Evolutionary conservation across 768 basidiomycete genomes (phyloP), one percentile per base, ranked within the genome.

Genomic region (Pulveroboletus sp.): DNA sequence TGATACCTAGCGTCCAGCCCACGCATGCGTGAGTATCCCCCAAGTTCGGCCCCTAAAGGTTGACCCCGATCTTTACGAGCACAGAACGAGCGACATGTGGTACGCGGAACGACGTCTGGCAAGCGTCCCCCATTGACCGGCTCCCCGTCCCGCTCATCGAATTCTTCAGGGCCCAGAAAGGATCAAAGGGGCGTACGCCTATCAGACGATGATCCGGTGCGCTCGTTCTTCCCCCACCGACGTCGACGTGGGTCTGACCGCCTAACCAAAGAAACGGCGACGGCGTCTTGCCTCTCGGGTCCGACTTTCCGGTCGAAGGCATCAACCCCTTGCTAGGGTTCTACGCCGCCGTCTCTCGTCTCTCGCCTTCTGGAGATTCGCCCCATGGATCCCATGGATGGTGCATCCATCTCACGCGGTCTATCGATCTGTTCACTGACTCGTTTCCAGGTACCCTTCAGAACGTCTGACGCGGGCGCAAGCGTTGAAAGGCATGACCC

Each of bases 271-370:
- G 51, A 65, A 66, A 4, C 85, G 71, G 64, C 6, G 68, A 71
- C n/a, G 67, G 76, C 0, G 64, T 83, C 13, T 76, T 94, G 3
- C 84, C 92, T 0, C 75, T 97, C 2, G 94, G 95, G 3, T 91
- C 92, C 3, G 94, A 97, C 65, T 96, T 97, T 67, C 95, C 95
- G 0, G 84, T 97, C 4, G 94, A 97, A 67, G 79, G 81, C 10
- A 85, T 95, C 45, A 90, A 95, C 61, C 94, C 95, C 0, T 71
- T 97, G 29, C 72, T 87, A 4, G 91, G 90, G 0, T 94, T 96
- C 68, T 92, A 93, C 57, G 93, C 95, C 6, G 91, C 92, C 0
- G 77, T 93, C 2, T 76, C 91, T 2, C 79, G 94, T 13, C 72
- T 90, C 6, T 76, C 78, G 20, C 72, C 75, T 2, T 73, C 80